Percentiles rank a stretch among this genome's conserved stretches.
Evolutionary conservation across 345 rosid species (phyloP).

Genomic region (Adansonia digitata): DNA sequence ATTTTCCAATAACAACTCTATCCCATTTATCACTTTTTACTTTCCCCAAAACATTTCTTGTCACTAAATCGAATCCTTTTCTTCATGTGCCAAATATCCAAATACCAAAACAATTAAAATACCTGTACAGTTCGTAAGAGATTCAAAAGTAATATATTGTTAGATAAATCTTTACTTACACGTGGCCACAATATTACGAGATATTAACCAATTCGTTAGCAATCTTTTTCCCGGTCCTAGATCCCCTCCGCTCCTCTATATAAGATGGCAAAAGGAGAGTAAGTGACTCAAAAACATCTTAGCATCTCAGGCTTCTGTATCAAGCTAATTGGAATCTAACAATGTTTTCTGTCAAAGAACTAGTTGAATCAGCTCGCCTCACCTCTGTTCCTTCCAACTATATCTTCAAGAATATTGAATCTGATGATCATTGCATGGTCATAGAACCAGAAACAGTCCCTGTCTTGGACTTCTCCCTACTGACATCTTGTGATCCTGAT

Average conservation of each 20-base stretch:
- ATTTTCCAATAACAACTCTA: too few species aligned
- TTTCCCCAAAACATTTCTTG: too few species aligned
- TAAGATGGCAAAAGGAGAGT: neutral
- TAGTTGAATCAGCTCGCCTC: constrained; percentile 20
- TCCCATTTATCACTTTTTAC: too few species aligned
- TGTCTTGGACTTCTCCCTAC: constrained; percentile 35
- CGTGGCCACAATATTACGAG: too few species aligned
- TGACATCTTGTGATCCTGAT: constrained; percentile 26
- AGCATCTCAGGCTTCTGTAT: neutral
- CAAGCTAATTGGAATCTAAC: neutral
- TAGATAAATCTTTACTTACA: too few species aligned
- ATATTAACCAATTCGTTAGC: neutral
- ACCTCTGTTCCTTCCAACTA: constrained; percentile 20
- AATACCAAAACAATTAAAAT: too few species aligned
- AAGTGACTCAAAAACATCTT: neutral
- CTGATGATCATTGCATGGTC: neutral
- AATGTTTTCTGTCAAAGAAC: constrained; percentile 26
- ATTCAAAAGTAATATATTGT: too few species aligned
- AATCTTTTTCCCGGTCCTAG: neutral
- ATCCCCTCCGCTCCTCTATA: too few species aligned
- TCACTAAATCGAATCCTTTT: too few species aligned
- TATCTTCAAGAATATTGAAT: constrained; percentile 10
- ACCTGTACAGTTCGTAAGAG: too few species aligned
- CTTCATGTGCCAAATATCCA: too few species aligned
- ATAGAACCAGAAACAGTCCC: constrained; percentile 32